Base-by-base conservation (phyloP, 306 rosid genomes). In the Glycine soja region DNA sequence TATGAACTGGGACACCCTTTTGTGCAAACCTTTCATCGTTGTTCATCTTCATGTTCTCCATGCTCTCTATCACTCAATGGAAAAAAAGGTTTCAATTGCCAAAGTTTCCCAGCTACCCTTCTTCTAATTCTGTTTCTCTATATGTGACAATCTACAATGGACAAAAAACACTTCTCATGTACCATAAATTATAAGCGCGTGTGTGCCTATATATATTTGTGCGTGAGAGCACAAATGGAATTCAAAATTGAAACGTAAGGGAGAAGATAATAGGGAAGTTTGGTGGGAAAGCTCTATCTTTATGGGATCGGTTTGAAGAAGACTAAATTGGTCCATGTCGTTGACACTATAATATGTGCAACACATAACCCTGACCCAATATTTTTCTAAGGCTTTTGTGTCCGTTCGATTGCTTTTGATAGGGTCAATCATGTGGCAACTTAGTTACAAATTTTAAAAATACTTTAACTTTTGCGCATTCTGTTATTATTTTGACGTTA, bases 321-420 rank as follows among this genome's bases (percentile, higher is more conserved):
- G 86, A 88, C 92, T 76, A 79, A 59, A 66, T 88, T 80, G 88
- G 94, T 86, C 94, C 88, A 50, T 8, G 84, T 82, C 66, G 82
- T 86, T 75, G 83, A 75, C 88, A 53, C 6, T 12, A 46, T 32
- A 7, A n/a, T 32, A 9, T 72, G 70, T 70, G 47, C 46, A 45
- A 18, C 62, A 14, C 50, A 5, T 3, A 69, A 54, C 0, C 6
- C 0, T 46, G 65, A 19, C 57, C 57, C 24, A 24, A 38, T 74
- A 40, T 8, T 58, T 78, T 52, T 9, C 54, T 2, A 2, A 65
- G 16, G 32, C 15, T 59, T 61, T 50, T 11, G 5, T 2, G 69
- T 6, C 90, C 79, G 74, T 83, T 80, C 15, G 87, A 83, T 83
- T 76, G 1, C 0, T 5, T 24, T 69, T 42, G 54, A 70, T 74